Evolutionary conservation across 163 green algal species (phyloP), one percentile per base, ranked within the genome.

Genomic region (Scenedesmus sp.): DNA sequence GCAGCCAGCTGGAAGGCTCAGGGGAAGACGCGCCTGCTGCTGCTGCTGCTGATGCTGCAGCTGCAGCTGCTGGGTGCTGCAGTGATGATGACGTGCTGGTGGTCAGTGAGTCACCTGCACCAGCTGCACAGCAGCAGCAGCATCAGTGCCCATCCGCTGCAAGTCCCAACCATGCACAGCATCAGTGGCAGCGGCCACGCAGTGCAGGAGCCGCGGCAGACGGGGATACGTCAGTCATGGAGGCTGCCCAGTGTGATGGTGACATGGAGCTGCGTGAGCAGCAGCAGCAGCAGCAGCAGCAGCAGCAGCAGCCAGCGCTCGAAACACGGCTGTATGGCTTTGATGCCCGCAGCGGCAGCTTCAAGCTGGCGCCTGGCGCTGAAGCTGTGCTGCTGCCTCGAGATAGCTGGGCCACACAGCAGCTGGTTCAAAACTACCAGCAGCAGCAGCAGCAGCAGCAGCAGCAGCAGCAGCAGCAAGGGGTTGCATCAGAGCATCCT

Each of bases 121-220:
- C 7, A n/a, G 56, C 56, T 33, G 15, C 20, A n/a, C 81, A 86
- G 81, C 81, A 86, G 49, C 81, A 86, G 81, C 81, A 76, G 81
- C 81, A 86, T n/a, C 80, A 86, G n/a, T 42, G n/a, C 7, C 56
- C 20, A 16, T 3, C 30, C 5, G 65, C 65, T 76, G 65, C 65
- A 40, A n/a, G n/a, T n/a, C n/a, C n/a, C n/a, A n/a, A n/a, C n/a
- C n/a, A n/a, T 56, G 49, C 49, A 20, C 49, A 56, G 49, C 65
- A 76, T 26, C 65, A 73, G 61, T 35, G 26, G 61, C 24, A 73
- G 24, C 61, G 40, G 65, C 30, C 20, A 30, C 65, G 30, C 9
- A 37, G 30, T 40, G 24, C 30, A 76, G 40, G 65, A 37, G 30
- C 30, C 40, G 65, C 65, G 40, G 65, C 65, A 76, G 65, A 30